Evolutionary conservation across 2,329 filamentous ascomycete species (phyloP).

Genomic region (Colletotrichum neosansevieriae): DNA sequence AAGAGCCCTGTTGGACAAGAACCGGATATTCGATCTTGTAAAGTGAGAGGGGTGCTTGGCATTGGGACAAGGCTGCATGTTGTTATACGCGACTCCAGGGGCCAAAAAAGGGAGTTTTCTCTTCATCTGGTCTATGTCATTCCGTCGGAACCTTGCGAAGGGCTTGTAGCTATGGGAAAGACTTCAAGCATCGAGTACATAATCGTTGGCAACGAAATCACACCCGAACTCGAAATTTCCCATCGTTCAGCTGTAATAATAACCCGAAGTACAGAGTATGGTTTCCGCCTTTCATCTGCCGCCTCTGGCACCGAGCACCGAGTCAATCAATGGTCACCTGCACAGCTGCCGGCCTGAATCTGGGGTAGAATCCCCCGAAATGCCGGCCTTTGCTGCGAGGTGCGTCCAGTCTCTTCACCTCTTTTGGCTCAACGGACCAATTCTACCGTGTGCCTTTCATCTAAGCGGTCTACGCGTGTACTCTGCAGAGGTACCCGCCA

Average conservation of each 20-base stretch:
- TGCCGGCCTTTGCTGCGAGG: conserved; percentile 1
- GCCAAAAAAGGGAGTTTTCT: neutral
- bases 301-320: too few relatives aligned
- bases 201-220: neutral
- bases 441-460: neutral
- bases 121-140: neutral
- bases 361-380: conserved; percentile 28
- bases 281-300: too few relatives aligned
- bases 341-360: conserved; percentile 4
- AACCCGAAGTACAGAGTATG: too few relatives aligned
- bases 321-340: conserved; percentile 28
- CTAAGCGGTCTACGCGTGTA: neutral
- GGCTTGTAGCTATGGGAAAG: neutral
- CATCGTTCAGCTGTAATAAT: neutral
- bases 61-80: neutral
- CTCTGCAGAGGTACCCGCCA: neutral
- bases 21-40: neutral
- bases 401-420: conserved; percentile 14
- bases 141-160: conserved; percentile 4
- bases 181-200: too few relatives aligned
- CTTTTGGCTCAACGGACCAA: conserved; percentile 20
- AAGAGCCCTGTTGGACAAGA: neutral
- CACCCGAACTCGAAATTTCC: neutral
- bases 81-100: neutral
- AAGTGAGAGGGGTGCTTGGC: neutral